phyloP scores from a whole-genome alignment of 106 monocot genomes.

The Dendrobium catenatum region DNA sequence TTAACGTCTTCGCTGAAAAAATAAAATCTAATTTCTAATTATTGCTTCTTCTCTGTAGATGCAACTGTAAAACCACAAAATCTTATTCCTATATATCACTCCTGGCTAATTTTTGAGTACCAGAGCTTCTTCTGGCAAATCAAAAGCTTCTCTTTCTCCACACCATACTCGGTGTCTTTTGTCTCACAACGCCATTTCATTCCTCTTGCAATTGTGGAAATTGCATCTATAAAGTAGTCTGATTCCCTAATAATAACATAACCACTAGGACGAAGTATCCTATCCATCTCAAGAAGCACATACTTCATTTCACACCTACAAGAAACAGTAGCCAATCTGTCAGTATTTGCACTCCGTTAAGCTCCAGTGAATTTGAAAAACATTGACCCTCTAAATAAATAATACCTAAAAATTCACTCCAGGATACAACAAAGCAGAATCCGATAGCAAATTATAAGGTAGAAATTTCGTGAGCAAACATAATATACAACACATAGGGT shows the following conservation, averaged over 20 bases:
- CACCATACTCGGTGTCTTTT: constrained; percentile 28
- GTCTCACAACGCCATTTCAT: constrained; percentile 42
- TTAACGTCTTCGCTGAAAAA: not conserved
- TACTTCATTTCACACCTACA: constrained; percentile 42
- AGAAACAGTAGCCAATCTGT: not conserved
- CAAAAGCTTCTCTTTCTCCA: constrained; percentile 39
- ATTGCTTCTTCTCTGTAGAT: not conserved
- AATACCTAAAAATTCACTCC: too few species aligned
- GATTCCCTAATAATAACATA: constrained; percentile 36
- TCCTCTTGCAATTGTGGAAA: constrained; percentile 26
- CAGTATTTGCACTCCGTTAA: not conserved
- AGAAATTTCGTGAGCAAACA: too few species aligned
- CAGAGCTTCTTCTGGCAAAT: constrained; percentile 48
- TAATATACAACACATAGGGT: too few species aligned
- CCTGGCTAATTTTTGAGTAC: constrained; percentile 26
- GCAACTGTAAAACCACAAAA: not conserved
- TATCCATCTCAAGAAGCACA: constrained; percentile 48
- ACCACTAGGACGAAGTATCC: constrained; percentile 37
- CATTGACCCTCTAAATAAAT: too few species aligned
- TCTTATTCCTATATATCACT: not conserved
- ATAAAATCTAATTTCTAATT: not conserved
- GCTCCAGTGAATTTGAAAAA: too few species aligned
- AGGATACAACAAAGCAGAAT: too few species aligned
- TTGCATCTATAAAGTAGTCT: constrained; percentile 29
- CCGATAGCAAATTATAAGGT: too few species aligned